Conservation (phyloP, 2,329 filamentous ascomycete genomes). For the Colletotrichum siamense region DNA sequence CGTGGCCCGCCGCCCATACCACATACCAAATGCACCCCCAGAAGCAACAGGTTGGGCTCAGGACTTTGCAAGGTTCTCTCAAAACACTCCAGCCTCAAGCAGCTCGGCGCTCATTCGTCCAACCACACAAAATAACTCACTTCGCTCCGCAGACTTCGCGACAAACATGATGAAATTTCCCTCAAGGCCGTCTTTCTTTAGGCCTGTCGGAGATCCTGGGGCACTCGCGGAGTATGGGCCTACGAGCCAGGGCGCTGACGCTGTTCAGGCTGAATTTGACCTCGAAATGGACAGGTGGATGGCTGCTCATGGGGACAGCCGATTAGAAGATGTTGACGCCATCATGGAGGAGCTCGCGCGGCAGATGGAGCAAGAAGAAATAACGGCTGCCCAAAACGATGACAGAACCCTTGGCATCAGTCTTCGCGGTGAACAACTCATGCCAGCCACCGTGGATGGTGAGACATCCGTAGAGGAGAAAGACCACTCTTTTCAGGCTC, state of each 20-base stretch:
- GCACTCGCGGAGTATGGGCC: not conserved
- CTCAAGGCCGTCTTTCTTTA: not conserved
- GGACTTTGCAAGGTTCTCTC: slow-evolving; percentile 3
- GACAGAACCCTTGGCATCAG: not conserved
- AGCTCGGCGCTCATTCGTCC: not conserved
- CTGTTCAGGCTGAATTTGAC: slow-evolving; percentile 40
- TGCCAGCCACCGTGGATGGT: not conserved
- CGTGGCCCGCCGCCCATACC: not conserved
- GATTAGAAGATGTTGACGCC: slow-evolving; percentile 45
- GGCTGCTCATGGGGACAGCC: slow-evolving; percentile 34
- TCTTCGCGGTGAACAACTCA: not conserved
- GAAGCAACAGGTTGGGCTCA: slow-evolving; percentile 9
- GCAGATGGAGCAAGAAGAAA: slow-evolving; percentile 35
- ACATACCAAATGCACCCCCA: not conserved
- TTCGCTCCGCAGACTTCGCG: not conserved
- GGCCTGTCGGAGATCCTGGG: not conserved
- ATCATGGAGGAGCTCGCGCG: slow-evolving; percentile 49
- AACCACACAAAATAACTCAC: not conserved
- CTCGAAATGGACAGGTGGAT: slow-evolving; percentile 48
- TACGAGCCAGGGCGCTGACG: not conserved
- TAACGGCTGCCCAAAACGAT: not conserved
- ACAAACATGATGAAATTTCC: not conserved
- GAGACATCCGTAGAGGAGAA: not conserved
- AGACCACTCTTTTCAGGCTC: not conserved
- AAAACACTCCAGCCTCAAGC: not conserved